A percentile compares a stretch with the other conserved stretches of the same genome.
phyloP scores from a whole-genome alignment of 2,329 filamentous ascomycete species.

The Colletotrichum cordylinicola region DNA sequence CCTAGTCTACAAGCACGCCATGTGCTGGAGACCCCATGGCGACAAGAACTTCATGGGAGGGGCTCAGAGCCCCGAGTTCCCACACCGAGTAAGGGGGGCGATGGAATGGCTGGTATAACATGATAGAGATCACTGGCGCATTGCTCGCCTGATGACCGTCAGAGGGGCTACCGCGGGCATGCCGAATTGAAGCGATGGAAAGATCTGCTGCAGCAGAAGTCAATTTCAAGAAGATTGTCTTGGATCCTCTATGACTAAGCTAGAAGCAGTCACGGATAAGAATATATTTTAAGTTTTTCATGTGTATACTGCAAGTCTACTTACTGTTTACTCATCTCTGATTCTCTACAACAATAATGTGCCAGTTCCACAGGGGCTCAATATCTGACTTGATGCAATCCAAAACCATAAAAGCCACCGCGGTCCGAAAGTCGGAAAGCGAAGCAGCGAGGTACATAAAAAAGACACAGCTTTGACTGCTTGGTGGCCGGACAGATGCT shows the following conservation, averaged over 20 bases:
- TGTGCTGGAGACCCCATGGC: not conserved
- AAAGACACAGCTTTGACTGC: not conserved
- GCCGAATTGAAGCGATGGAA: not conserved
- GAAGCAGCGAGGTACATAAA: not conserved
- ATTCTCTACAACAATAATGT: not conserved
- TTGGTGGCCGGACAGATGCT: not conserved
- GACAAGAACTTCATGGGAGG: not conserved
- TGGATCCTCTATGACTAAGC: not conserved
- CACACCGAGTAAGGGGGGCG: accelerated
- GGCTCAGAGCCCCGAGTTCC: not conserved
- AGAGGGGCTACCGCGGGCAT: not conserved
- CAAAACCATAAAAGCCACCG: not conserved
- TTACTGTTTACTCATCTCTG: not conserved
- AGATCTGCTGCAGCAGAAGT: not conserved
- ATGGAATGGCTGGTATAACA: not conserved
- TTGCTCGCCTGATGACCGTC: not conserved
- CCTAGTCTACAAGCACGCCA: not conserved
- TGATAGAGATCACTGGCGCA: not conserved
- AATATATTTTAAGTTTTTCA: too few species aligned
- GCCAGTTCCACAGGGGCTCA: not conserved
- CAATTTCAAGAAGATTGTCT: not conserved
- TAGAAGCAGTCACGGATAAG: not conserved
- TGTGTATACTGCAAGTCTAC: accelerated
- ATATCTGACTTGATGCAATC: not conserved
- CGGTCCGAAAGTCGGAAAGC: not conserved